Conservation (phyloP, 1,284 basidiomycete genomes). For the Ustilago lituana region DNA sequence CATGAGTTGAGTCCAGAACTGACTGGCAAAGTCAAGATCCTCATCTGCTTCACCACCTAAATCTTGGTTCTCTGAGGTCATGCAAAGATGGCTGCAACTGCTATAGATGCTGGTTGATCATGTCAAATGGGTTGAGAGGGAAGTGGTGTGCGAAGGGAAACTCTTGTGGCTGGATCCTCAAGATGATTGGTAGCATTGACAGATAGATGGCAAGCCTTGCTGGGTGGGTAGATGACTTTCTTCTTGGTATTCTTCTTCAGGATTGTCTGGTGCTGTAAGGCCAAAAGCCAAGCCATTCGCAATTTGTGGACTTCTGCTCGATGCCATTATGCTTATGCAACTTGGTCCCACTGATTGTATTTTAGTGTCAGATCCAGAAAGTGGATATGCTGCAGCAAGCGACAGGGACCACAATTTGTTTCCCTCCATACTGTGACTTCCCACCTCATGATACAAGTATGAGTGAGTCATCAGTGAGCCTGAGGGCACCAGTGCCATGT, state of each 20-base stretch:
- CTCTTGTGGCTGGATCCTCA: slow-evolving; percentile 16
- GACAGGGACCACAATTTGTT: slow-evolving; percentile 20
- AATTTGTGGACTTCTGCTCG: too few species aligned
- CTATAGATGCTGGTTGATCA: slow-evolving; percentile 18
- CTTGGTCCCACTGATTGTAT: too few species aligned
- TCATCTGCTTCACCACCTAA: slow-evolving; percentile 5
- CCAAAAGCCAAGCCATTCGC: not conserved
- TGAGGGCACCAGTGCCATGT: not conserved
- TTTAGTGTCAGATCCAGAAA: too few species aligned
- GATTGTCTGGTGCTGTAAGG: not conserved
- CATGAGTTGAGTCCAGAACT: slow-evolving; percentile 27
- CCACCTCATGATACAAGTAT: not conserved
- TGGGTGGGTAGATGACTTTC: not conserved
- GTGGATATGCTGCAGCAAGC: slow-evolving; percentile 17
- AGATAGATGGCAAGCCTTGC: not conserved
- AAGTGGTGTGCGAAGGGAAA: slow-evolving; percentile 10
- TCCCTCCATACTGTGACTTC: not conserved
- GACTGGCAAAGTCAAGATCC: slow-evolving; percentile 10
- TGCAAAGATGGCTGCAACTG: not conserved
- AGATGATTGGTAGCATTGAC: slow-evolving; percentile 1
- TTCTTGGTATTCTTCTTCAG: not conserved
- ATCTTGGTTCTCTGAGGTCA: not conserved
- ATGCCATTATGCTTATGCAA: too few species aligned
- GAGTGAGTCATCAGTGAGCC: slow-evolving; percentile 6
- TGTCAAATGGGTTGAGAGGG: slow-evolving; percentile 11